Evolutionary conservation across 371 early-diverging fungal species (phyloP), one percentile per base, ranked within the genome.

Genomic region (Circinella minor): DNA sequence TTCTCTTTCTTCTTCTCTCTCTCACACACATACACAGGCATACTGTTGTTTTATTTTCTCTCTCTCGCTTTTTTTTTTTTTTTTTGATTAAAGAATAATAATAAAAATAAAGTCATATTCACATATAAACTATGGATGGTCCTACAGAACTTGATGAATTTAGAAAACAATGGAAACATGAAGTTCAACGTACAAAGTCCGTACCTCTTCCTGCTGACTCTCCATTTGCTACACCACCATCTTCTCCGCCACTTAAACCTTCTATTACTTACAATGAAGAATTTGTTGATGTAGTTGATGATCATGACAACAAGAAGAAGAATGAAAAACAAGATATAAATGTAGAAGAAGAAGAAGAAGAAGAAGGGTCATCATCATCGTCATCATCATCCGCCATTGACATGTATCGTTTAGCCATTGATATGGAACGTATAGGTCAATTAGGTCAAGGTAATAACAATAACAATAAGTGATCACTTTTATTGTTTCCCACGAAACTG

Each of bases 391-490:
- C 47, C 7, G 78, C 77, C 5, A 48, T 81, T 49, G 74, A 78
- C 51, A 20, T 69, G 46, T 81, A 81, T 62, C 61, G 68, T 54
- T 49, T 54, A 60, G 81, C 81, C 1, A 73, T 76, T 57, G 70
- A 67, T 9, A 65, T 73, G 55, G 81, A 81, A 65, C 74, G 73
- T 39, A 54, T 74, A 61, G 78, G 77, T 18, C 71, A 75, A 54
- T 63, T 81, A 36, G 71, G 73, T 17, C 68, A 81, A 73, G 81
- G 81, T 81, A 71, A 51, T 48, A 65, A 46, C 13, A 71, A 27
- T 57, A 18, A 8, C 9, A 15, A 54, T 57, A 34, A 34, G 34
- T 27, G 11, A 47, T 59, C 6, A 47, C 27, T 27, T 27, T 27
- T 18, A 46, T 60, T 15, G 37, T 54, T 62, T 66, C 46, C 57